Evolutionary conservation across 768 basidiomycete species (phyloP).

Genomic region (Boletus sp.): DNA sequence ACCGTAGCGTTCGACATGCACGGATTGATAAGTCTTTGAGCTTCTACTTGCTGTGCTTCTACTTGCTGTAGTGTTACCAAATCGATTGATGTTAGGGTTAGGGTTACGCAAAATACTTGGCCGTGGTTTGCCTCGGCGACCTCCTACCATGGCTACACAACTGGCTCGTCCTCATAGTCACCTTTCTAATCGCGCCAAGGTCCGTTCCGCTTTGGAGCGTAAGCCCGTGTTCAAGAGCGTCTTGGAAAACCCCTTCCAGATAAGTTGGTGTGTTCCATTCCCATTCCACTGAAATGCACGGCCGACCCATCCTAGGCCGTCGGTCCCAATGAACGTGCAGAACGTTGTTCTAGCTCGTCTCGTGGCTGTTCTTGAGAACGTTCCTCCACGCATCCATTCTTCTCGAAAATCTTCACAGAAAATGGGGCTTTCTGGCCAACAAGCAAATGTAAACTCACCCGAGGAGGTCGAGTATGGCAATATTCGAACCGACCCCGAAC

Average conservation of each 20-base stretch:
- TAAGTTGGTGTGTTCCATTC: constrained; percentile 53
- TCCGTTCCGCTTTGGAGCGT: constrained; percentile 43
- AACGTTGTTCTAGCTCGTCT: constrained; percentile 53
- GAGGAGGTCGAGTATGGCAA: constrained; percentile 1
- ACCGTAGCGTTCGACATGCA: not conserved
- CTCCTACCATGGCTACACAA: constrained; percentile 44
- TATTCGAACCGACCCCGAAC: not conserved
- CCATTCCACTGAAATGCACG: not conserved
- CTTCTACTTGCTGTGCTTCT: not conserved
- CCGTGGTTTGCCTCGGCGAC: not conserved
- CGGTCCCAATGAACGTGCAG: constrained; percentile 59
- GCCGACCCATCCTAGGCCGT: constrained; percentile 47
- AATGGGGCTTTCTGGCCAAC: not conserved
- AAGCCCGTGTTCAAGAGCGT: constrained; percentile 68
- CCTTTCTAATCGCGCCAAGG: constrained; percentile 60
- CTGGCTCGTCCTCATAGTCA: constrained; percentile 53
- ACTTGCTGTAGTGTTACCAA: not conserved
- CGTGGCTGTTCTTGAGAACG: constrained; percentile 47
- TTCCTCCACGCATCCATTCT: constrained; percentile 35
- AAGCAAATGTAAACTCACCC: constrained; percentile 29
- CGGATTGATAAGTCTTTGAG: not conserved
- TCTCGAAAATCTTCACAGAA: constrained; percentile 15
- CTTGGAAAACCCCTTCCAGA: constrained; percentile 67
- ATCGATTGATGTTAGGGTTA: not conserved
- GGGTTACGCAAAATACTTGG: too few relatives aligned